Evolutionary conservation across 169 alveolate genomes (phyloP).

Genomic region (Plasmodium malariae): DNA sequence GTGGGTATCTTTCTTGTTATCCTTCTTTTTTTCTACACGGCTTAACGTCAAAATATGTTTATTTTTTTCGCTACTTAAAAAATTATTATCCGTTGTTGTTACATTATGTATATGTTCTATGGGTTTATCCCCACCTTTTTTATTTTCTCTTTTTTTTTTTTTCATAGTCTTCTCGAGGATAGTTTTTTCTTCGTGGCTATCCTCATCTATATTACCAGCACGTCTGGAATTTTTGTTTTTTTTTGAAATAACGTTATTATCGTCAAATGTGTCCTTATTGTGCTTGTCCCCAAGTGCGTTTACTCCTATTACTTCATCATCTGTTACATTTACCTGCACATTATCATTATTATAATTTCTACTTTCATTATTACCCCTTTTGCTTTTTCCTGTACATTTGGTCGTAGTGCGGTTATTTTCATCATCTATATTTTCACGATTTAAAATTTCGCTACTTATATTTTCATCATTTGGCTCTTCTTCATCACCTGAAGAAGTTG

Average conservation of each 20-base stretch:
- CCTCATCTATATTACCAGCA: too few species aligned
- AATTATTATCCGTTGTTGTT: background rate
- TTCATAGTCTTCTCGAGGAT: too few species aligned
- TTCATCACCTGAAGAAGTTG: slow-evolving; percentile 11
- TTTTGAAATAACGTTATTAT: too few species aligned
- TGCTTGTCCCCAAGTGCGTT: background rate
- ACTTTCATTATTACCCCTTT: background rate
- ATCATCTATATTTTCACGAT: background rate
- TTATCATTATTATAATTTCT: background rate
- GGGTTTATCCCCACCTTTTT: background rate
- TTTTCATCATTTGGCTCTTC: background rate
- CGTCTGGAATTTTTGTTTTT: too few species aligned
- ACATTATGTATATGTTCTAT: background rate
- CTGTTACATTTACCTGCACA: background rate
- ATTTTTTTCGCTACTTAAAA: background rate
- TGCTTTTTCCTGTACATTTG: background rate
- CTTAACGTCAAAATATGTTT: background rate
- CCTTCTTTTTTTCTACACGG: background rate
- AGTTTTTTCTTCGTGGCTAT: too few species aligned
- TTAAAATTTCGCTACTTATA: background rate
- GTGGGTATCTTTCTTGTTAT: background rate
- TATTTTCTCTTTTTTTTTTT: background rate
- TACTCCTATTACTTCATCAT: background rate
- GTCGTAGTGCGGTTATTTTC: background rate
- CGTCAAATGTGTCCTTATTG: background rate